phyloP scores from a whole-genome alignment of 352 stramenopile genomes.

The Phytophthora vignae region DNA sequence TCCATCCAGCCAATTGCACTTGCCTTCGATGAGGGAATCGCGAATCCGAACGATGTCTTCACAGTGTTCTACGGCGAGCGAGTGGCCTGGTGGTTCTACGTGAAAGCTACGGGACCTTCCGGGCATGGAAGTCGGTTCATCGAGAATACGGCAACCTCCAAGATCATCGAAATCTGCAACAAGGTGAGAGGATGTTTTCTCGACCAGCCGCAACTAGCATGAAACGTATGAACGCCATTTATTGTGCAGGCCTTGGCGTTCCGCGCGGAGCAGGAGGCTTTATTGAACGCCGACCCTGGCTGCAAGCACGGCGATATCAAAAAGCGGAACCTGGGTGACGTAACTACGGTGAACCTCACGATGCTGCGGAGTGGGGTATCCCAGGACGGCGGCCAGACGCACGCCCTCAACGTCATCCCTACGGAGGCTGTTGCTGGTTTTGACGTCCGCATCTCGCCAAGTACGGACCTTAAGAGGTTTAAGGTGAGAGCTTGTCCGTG shows the following conservation, averaged over 20 bases:
- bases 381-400: constrained; percentile 80
- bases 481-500: constrained; percentile 32
- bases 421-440: constrained; percentile 91
- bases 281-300: constrained; percentile 71
- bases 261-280: constrained; percentile 88
- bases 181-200: constrained; percentile 36
- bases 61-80: constrained; percentile 97
- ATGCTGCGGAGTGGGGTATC: constrained; percentile 92
- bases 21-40: constrained; percentile 95
- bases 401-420: constrained; percentile 95
- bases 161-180: constrained; percentile 92
- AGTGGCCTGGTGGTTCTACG: constrained; percentile 92
- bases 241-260: constrained; percentile 77
- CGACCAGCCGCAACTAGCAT: too few relatives aligned
- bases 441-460: constrained; percentile 95
- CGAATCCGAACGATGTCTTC: constrained; percentile 88
- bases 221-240: constrained; percentile 75
- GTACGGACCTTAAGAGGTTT: constrained; percentile 87
- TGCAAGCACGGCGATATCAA: constrained; percentile 94
- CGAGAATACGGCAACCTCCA: constrained; percentile 93
- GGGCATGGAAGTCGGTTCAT: constrained; percentile 95
- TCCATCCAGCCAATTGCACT: constrained; percentile 86
- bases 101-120: constrained; percentile 75
- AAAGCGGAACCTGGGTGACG: constrained; percentile 94
- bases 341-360: constrained; percentile 97